Base-by-base conservation (phyloP, 176 grass and related monocot genomes). In the Aegilops umbellulata region DNA sequence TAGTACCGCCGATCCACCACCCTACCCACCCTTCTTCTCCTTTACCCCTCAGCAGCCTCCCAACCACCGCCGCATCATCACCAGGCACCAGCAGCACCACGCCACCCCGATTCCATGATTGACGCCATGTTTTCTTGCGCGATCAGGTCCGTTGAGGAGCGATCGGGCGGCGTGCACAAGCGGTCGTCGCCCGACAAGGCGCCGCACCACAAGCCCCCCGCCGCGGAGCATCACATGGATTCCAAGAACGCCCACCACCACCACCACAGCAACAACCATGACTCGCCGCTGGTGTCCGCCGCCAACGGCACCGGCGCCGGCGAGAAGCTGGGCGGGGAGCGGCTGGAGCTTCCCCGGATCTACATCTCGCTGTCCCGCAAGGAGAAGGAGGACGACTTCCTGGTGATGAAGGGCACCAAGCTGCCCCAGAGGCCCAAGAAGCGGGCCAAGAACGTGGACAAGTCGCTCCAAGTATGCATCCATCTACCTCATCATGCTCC, bases 381-480 rank as follows among this genome's bases (percentile, higher is more conserved):
- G 90, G 95, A 97, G 74, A 97, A 97, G 76, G 95, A 97, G 51
- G 95, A 95, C 57, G 95, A 97, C 69, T 97, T 97, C 81, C 20
- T 93, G 65, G 87, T 85, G 60, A 97, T 95, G 93, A 95, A 95
- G 58, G 95, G 95, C 84, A 90, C 91, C 84, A 97, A 97, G 89
- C 93, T 97, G 76, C 95, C 95, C 2, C 95, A 97, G 80, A 76
- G 95, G 74, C 91, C 95, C 79, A 97, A 97, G 80, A 97, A 95
- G 89, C 84, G 95, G 89, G 91, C 95, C n/a, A 97, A 97, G 74
- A 90, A 87, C 86, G 76, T 97, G 6, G 95, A 95, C 78, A 97
- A 95, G 87, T 77, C 76, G 13, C 95, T 97, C 27, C 93, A 97
- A 74, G 93, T 97, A 91, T 49, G 46, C 71, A 60, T 22, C 35